Evolutionary conservation across 192 early-diverging fungal species (phyloP).

Genomic region (Dissophora globulifera): DNA sequence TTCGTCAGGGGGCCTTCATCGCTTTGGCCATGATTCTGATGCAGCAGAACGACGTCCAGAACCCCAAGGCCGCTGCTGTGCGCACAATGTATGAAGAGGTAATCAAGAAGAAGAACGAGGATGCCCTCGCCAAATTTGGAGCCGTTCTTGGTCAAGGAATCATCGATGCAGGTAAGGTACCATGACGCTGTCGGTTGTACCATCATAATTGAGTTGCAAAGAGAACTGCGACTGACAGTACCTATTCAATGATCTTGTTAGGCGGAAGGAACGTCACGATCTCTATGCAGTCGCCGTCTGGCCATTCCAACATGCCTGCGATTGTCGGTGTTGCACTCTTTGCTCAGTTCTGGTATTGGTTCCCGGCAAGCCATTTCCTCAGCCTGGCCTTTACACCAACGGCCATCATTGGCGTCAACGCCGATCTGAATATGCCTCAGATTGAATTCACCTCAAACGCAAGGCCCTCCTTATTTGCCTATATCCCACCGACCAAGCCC

Average conservation of each 20-base stretch:
- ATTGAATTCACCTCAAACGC: slow-evolving; percentile 88
- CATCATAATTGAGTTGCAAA: too few relatives aligned
- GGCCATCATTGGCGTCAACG: slow-evolving; percentile 94
- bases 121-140: slow-evolving; percentile 94
- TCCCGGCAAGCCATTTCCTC: slow-evolving; percentile 96
- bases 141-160: slow-evolving; percentile 97
- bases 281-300: slow-evolving; percentile 86
- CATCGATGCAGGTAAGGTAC: slow-evolving; percentile 86
- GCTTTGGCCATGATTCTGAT: slow-evolving; percentile 95
- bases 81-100: slow-evolving; percentile 89
- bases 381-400: slow-evolving; percentile 95
- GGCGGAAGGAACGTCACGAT: slow-evolving; percentile 98
- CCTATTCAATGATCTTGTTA: slow-evolving; percentile 16
- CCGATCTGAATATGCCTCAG: slow-evolving; percentile 86
- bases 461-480: slow-evolving; percentile 91
- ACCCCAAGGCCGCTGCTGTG: slow-evolving; percentile 82
- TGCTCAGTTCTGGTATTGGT: slow-evolving; percentile 99
- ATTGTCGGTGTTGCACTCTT: slow-evolving; percentile 99
- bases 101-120: slow-evolving; percentile 93
- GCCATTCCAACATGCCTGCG: slow-evolving; percentile 91
- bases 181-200: too few relatives aligned
- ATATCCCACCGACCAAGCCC: slow-evolving; percentile 88
- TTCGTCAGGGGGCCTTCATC: slow-evolving; percentile 96
- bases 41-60: slow-evolving; percentile 90
- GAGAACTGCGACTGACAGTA: too few relatives aligned